Percentiles rank a stretch among this genome's conserved stretches.
Evolutionary conservation across 805 yeast species (phyloP).

Genomic region (Kodamaea laetipori): DNA sequence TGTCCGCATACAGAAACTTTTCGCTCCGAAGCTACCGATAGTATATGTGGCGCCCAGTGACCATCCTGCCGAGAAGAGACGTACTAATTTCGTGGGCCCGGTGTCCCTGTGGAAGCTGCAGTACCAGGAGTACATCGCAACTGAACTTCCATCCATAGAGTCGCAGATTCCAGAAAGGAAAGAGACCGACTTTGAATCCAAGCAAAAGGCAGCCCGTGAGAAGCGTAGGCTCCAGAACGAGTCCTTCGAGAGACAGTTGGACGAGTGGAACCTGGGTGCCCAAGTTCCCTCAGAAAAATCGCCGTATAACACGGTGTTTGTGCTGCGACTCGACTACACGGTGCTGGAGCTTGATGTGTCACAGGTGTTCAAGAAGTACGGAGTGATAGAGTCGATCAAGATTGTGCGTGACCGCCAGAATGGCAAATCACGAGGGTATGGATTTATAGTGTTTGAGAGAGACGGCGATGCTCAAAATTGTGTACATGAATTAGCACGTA

Average conservation of each 20-base stretch:
- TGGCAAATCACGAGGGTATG: constrained; percentile 77
- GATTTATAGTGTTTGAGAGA: constrained; percentile 69
- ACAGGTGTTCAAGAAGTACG: constrained; percentile 61
- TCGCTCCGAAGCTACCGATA: constrained; percentile 60
- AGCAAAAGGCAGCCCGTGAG: constrained; percentile 10
- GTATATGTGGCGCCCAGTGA: constrained; percentile 52
- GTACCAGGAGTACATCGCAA: constrained; percentile 3
- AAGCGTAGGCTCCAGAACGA: constrained; percentile 11
- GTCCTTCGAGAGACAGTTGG: constrained; percentile 26
- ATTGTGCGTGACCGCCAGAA: constrained; percentile 34
- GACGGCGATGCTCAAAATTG: constrained; percentile 65
- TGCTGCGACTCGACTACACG: constrained; percentile 68
- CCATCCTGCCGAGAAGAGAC: constrained; percentile 47
- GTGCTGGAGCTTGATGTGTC: constrained; percentile 70
- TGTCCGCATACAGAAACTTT: constrained; percentile 49
- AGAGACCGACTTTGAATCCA: constrained; percentile 7
- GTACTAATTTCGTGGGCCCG: constrained; percentile 50
- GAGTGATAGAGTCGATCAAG: constrained; percentile 62
- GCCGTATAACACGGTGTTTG: constrained; percentile 77
- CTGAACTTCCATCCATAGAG: constrained; percentile 9
- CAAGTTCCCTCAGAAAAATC: constrained; percentile 45
- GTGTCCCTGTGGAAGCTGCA: constrained; percentile 32
- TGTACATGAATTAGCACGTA: constrained; percentile 53
- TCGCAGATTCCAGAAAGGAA: not conserved
- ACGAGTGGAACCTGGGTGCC: constrained; percentile 36